Conservation (phyloP, 2,329 filamentous ascomycete species). For the Epichloe brachyelytri region DNA sequence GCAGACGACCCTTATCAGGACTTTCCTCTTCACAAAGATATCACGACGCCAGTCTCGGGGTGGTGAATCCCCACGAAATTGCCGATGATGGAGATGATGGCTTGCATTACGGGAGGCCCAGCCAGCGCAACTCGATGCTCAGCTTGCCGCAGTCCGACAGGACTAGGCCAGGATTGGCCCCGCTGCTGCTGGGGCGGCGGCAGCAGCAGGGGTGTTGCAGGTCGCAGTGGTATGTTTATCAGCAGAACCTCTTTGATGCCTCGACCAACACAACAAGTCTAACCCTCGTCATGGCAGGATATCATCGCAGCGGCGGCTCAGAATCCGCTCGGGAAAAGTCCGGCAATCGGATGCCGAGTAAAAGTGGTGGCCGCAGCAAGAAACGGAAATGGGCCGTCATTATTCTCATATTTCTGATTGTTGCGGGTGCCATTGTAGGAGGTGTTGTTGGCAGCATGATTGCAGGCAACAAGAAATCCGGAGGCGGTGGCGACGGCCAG, state of each 20-base stretch:
- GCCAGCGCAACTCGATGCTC: conserved; percentile 43
- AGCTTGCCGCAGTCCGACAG: conserved; percentile 36
- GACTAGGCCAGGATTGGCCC: conserved; percentile 12
- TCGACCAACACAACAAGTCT: background rate
- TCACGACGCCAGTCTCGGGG: conserved; percentile 37
- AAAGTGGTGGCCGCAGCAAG: conserved; percentile 41
- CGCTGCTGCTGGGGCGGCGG: conserved; percentile 31
- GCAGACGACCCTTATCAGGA: conserved; percentile 54
- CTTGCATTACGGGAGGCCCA: conserved; percentile 39
- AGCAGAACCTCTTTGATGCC: background rate
- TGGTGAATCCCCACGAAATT: conserved; percentile 68
- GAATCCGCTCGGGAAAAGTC: conserved; percentile 10
- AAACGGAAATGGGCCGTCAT: conserved; percentile 61
- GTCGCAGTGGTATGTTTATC: conserved; percentile 13
- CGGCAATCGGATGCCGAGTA: conserved; percentile 17
- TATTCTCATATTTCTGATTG: conserved; percentile 46
- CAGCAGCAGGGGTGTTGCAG: conserved; percentile 14
- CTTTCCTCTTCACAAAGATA: conserved; percentile 11
- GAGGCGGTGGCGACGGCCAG: conserved; percentile 14
- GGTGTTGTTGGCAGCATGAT: conserved; percentile 64
- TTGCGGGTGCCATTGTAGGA: conserved; percentile 59
- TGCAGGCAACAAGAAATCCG: conserved; percentile 33
- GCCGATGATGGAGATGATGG: conserved; percentile 83
- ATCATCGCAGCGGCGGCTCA: background rate
- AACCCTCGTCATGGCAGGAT: background rate